phyloP scores from a whole-genome alignment of 108 stramenopile species.

The Mayamaea pseudoterrestris region DNA sequence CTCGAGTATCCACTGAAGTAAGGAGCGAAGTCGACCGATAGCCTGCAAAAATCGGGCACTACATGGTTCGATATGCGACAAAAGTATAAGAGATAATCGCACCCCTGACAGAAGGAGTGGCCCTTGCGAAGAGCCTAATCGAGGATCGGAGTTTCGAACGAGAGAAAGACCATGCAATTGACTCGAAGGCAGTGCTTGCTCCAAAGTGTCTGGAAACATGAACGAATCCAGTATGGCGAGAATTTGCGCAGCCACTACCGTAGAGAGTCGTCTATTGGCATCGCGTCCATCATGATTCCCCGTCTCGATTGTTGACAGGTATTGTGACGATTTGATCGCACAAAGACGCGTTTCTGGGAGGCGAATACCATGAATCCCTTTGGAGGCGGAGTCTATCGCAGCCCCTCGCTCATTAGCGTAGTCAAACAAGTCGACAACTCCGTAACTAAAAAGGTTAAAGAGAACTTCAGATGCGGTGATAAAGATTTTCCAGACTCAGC shows the following conservation, averaged over 20 bases:
- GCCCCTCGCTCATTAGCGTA: conserved; percentile 31
- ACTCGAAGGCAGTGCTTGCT: conserved; percentile 37
- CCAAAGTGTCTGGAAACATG: conserved; percentile 72
- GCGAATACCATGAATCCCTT: conserved; percentile 55
- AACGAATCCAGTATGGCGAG: conserved; percentile 73
- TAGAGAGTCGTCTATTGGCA: conserved; percentile 23
- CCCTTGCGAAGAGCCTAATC: conserved; percentile 68
- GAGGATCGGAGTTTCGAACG: conserved; percentile 57
- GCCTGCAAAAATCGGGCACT: conserved; percentile 65
- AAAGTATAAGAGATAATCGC: conserved; percentile 58
- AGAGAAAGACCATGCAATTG: conserved; percentile 71
- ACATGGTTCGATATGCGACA: conserved; percentile 59
- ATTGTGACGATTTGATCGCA: conserved; percentile 13
- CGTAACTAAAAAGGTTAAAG: conserved; percentile 25
- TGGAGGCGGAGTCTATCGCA: conserved; percentile 34
- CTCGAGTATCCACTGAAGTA: conserved; percentile 68
- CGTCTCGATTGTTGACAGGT: conserved; percentile 4
- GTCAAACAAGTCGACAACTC: conserved; percentile 47
- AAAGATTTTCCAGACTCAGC: conserved; percentile 1
- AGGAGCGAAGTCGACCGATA: conserved; percentile 59
- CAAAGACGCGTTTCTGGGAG: conserved; percentile 34
- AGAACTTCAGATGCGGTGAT: not conserved
- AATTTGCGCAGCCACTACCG: conserved; percentile 48
- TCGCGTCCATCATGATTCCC: conserved; percentile 3
- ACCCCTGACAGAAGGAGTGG: conserved; percentile 55